Percentiles rank a stretch among this genome's conserved stretches.
Conservation (phyloP, 352 stramenopile species). For the Globisporangium yorkense region DNA sequence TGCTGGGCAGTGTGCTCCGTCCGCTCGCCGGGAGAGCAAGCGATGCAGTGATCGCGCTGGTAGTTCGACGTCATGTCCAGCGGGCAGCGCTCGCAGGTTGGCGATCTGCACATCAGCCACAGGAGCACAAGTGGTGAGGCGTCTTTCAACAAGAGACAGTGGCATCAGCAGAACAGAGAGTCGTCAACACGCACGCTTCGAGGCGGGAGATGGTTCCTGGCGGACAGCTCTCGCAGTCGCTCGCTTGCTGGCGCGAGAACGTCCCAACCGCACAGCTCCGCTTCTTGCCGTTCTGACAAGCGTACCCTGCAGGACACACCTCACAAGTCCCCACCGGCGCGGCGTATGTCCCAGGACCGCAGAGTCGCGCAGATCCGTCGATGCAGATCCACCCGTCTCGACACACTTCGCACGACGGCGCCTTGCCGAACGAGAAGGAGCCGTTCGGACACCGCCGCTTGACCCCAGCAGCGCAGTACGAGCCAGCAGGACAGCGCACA, state of each 20-base stretch:
- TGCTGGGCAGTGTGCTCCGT: slow-evolving; percentile 36
- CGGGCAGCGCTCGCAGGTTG: slow-evolving; percentile 33
- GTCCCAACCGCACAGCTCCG: slow-evolving; percentile 28
- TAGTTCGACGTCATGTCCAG: slow-evolving; percentile 45
- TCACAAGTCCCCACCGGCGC: slow-evolving; percentile 28
- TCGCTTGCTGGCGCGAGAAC: slow-evolving; percentile 35
- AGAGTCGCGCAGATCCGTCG: slow-evolving; percentile 41
- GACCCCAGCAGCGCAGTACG: slow-evolving; percentile 51
- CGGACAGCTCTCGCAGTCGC: slow-evolving; percentile 49
- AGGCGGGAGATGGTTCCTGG: slow-evolving; percentile 43
- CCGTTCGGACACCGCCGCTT: slow-evolving; percentile 37
- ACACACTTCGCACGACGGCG: slow-evolving; percentile 40
- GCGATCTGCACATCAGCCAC: slow-evolving; percentile 13
- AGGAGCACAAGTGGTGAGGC: background rate
- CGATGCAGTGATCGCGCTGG: slow-evolving; percentile 47
- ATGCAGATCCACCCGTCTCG: slow-evolving; percentile 63
- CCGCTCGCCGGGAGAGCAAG: slow-evolving; percentile 32
- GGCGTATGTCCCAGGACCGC: slow-evolving; percentile 47
- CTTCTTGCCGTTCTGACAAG: slow-evolving; percentile 58
- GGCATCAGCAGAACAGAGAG: background rate
- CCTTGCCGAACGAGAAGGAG: slow-evolving; percentile 57
- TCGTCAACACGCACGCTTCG: slow-evolving; percentile 24
- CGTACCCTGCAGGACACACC: slow-evolving; percentile 39
- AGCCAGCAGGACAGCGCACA: slow-evolving; percentile 47
- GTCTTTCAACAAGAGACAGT: background rate